Conservation (phyloP, 2,329 filamentous ascomycete species). For the Cytospora leucostoma region DNA sequence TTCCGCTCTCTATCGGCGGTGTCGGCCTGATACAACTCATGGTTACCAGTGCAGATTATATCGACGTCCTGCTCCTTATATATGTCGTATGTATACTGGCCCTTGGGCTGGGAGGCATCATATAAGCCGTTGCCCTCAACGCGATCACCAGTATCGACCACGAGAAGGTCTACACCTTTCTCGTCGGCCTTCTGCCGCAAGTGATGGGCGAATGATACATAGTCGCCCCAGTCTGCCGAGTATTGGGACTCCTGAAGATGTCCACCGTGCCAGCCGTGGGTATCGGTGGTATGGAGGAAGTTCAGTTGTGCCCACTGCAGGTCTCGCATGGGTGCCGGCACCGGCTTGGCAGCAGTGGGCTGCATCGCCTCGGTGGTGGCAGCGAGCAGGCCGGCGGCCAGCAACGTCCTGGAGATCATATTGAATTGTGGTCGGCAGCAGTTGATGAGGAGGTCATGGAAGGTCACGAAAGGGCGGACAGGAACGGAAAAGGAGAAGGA, state of each 20-base stretch:
- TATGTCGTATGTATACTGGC: constrained; percentile 85
- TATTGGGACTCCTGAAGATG: constrained; percentile 94
- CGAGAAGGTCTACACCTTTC: constrained; percentile 77
- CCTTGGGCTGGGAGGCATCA: constrained; percentile 85
- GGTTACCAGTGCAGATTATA: constrained; percentile 84
- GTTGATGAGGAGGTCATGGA: background rate
- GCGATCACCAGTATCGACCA: constrained; percentile 93
- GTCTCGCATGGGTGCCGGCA: constrained; percentile 78
- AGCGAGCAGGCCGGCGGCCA: constrained; percentile 44
- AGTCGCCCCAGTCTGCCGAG: constrained; percentile 97
- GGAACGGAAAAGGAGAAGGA: background rate
- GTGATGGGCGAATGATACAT: constrained; percentile 86
- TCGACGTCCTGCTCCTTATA: constrained; percentile 82
- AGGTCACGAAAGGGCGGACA: background rate
- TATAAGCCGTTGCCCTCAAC: constrained; percentile 94
- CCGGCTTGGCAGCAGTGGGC: constrained; percentile 75
- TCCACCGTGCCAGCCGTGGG: constrained; percentile 92
- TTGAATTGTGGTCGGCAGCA: constrained; percentile 22
- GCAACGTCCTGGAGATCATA: constrained; percentile 37
- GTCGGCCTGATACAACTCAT: constrained; percentile 85
- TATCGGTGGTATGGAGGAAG: constrained; percentile 95
- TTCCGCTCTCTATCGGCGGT: constrained; percentile 78
- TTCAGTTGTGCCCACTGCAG: constrained; percentile 93
- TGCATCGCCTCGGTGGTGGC: constrained; percentile 58
- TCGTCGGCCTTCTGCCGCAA: constrained; percentile 78